Conservation (phyloP, 768 basidiomycete species). For the Kwoniella bestiolae region DNA sequence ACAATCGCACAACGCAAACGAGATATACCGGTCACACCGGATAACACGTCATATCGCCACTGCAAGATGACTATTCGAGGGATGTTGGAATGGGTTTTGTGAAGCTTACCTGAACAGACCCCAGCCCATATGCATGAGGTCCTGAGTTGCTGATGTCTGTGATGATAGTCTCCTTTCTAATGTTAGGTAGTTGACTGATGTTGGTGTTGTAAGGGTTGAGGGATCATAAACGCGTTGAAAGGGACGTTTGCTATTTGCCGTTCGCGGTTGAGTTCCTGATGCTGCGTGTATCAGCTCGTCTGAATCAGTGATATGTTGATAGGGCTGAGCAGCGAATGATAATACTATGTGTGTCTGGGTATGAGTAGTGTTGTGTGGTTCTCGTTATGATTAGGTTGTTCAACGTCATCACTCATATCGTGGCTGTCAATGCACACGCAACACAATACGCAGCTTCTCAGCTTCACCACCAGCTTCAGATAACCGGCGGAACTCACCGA, state of each 20-base stretch:
- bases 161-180: not conserved
- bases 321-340: not conserved
- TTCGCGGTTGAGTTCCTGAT: not conserved
- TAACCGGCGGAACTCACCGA: conserved; percentile 1
- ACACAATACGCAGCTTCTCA: not conserved
- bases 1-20: too few species aligned
- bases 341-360: not conserved
- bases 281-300: not conserved
- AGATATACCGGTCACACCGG: not conserved
- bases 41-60: conserved; percentile 5
- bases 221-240: conserved; percentile 1
- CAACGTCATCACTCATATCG: not conserved
- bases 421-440: not conserved
- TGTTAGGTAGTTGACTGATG: conserved; percentile 1
- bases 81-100: too few species aligned
- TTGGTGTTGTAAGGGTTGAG: not conserved
- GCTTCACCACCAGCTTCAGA: too few species aligned
- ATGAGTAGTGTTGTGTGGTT: not conserved
- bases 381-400: not conserved
- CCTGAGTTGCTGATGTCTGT: not conserved
- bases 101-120: not conserved
- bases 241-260: not conserved
- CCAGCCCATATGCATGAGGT: not conserved
- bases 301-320: not conserved
- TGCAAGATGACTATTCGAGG: not conserved